Base-by-base conservation (phyloP, 2,329 filamentous ascomycete species). In the Beauveria pseudobassiana region DNA sequence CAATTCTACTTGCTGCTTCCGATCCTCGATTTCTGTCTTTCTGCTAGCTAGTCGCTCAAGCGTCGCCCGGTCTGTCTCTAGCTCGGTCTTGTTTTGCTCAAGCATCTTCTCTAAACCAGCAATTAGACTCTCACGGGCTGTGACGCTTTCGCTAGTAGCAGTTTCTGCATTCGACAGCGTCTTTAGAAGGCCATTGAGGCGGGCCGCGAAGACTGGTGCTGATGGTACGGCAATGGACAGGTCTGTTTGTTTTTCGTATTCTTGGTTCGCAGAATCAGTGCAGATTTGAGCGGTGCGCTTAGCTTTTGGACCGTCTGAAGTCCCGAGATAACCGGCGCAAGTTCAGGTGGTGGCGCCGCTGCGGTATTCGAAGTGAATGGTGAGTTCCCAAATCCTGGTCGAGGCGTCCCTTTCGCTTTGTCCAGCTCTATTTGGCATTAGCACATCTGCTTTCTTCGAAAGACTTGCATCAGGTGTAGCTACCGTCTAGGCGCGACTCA, bases 181-280 rank as follows among this genome's bases (percentile, higher is more conserved):
- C 77, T 95, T 97, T 59, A 98, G 82, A n/a, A 99, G 81, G 3
- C 91, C 89, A 66, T 90, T 93, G 9, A 99, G 83, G 30, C 91
- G 88, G 16, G 93, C 93, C 2, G 95, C 95, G 70, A 96, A 91
- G 22, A 99, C 93, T 1, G 95, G 93, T 0, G 93, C 88, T 0
- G 91, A 89, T 0, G 93, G 91, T 1, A 88, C 78, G 1, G 84
- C 79, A 0, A 82, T 83, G 30, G 81, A 79, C 0, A 91, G 84
- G 67, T 92, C 89, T 60, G 87, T 89, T 70, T 96, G 81, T 73
- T 93, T 96, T 56, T 89, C 85, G 70, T 91, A 97, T 67, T 98
- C 93, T 65, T 87, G 80, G 66, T 90, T 88, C 50, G 93, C 92
- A 14, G 84, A 83, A 59, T 84, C 84, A 90, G 74, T 1, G 87